Evolutionary conservation across 140 eudicot genomes (phyloP), one percentile per base, ranked within the genome.

Genomic region (Ambrosia hybrid): DNA sequence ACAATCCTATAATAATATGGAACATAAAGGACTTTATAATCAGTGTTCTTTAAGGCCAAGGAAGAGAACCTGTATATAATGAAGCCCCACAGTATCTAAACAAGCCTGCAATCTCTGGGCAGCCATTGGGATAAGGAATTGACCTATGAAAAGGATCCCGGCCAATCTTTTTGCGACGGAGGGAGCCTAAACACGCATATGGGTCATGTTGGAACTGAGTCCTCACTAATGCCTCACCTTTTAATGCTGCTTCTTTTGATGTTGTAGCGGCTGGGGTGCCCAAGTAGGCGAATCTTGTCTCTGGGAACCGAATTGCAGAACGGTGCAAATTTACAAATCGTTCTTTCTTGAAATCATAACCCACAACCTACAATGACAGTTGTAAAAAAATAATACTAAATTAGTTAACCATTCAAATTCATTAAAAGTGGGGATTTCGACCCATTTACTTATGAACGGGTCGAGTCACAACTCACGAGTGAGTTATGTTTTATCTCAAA

Each of bases 81-180:
- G 78, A 63, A 70, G 81, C 49, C 7, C 96, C 92, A 79, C 98
- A 92, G 43, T 89, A 89, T 72, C 80, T 80, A 65, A 92, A 89
- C 83, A 92, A 75, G 6, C 87, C 92, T 80, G 78, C 70, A 4
- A 92, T 92, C 80, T 92, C 98, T 6, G 95, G 98, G 71, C 98
- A 92, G 51, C 98, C 98, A 72, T 85, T 81, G 6, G 98, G 98
- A 65, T 89, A 92, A 70, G 98, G 98, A 13, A 92, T 85, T 10
- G 98, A 81, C 72, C 98, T 75, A 56, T 92, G 98, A 82, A 92
- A 92, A 17, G 98, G 98, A 46, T 92, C 96, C 30, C 98, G 26
- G 4, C 90, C 86, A 33, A 89, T 66, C 75, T 92, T 92, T 77
- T 92, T 92, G 61, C 87, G 92, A 34, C 41, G 85, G 13, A 92